A percentile compares a stretch with the other conserved stretches of the same genome.
Evolutionary conservation across 2,329 filamentous ascomycete genomes (phyloP).

Genomic region (Mariannaea sp.): DNA sequence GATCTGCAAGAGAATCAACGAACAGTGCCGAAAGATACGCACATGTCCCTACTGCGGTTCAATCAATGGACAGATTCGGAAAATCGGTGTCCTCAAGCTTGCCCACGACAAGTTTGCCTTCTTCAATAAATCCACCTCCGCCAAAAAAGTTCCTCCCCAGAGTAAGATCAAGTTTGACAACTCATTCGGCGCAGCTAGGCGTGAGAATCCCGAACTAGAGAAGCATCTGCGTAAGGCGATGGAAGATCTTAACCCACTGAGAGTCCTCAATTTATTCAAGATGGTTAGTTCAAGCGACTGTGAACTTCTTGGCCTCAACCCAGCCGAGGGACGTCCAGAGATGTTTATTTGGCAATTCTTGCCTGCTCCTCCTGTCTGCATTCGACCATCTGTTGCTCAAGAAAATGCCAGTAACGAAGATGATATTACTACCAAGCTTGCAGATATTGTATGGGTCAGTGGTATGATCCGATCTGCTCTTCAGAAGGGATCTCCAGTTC

Average conservation of each 20-base stretch:
- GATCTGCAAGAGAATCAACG: constrained; percentile 86
- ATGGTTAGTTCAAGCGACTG: constrained; percentile 84
- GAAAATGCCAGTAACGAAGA: constrained; percentile 94
- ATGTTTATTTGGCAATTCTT: constrained; percentile 98
- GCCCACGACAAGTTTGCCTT: constrained; percentile 89
- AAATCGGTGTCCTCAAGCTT: constrained; percentile 89
- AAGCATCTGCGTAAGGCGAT: constrained; percentile 91
- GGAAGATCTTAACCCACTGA: constrained; percentile 89
- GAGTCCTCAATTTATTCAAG: constrained; percentile 90
- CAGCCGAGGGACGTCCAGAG: constrained; percentile 84
- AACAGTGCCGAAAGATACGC: constrained; percentile 86
- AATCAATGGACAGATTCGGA: constrained; percentile 89
- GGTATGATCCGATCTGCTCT: constrained; percentile 83
- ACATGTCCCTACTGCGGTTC: constrained; percentile 79
- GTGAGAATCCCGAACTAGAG: constrained; percentile 79
- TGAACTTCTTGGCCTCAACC: constrained; percentile 87
- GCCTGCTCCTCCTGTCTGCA: constrained; percentile 90
- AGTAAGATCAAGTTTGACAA: constrained; percentile 85
- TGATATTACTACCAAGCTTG: constrained; percentile 94
- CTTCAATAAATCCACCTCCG: constrained; percentile 86
- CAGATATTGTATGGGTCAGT: constrained; percentile 93
- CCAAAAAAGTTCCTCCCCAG: constrained; percentile 79
- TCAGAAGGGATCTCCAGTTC: constrained; percentile 80
- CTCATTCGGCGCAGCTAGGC: constrained; percentile 81
- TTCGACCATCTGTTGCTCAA: constrained; percentile 91